Percentiles rank a stretch among this genome's conserved stretches.
Conservation (phyloP, 2,329 filamentous ascomycete genomes). For the Aspergillus vadensis region DNA sequence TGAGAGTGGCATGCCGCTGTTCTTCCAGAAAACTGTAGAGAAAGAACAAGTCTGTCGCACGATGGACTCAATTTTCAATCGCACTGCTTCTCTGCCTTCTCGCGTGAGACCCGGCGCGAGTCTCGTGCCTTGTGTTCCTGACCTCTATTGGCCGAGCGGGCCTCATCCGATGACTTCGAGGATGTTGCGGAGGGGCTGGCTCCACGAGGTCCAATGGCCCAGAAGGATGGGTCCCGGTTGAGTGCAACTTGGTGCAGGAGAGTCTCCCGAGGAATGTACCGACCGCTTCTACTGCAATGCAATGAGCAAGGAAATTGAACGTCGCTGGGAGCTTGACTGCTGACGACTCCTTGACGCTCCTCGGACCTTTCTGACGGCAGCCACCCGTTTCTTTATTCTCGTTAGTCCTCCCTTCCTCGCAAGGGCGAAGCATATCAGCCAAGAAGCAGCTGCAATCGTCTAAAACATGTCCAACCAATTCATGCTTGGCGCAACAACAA, state of each 20-base stretch:
- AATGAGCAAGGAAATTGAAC: not conserved
- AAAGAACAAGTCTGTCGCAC: not conserved
- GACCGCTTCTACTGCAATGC: not conserved
- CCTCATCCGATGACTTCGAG: conserved; percentile 12
- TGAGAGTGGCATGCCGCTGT: not conserved
- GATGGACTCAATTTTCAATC: not conserved
- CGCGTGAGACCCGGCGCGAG: not conserved
- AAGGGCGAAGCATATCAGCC: not conserved
- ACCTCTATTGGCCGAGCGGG: conserved; percentile 3
- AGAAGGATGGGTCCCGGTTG: not conserved
- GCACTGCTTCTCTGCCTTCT: not conserved
- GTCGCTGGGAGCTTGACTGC: not conserved
- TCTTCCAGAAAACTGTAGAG: not conserved
- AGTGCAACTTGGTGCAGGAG: not conserved
- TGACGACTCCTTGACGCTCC: not conserved
- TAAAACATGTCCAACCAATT: not conserved
- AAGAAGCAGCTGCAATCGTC: not conserved
- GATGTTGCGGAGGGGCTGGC: not conserved
- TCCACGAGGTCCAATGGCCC: not conserved
- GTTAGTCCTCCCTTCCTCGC: not conserved
- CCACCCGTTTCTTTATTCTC: not conserved
- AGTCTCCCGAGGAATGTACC: not conserved
- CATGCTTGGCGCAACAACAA: not conserved
- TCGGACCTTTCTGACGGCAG: not conserved
- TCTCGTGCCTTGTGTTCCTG: conserved; percentile 7